Base-by-base conservation (phyloP, 2,329 filamentous ascomycete species). In the Dothideomycetes sp. region DNA sequence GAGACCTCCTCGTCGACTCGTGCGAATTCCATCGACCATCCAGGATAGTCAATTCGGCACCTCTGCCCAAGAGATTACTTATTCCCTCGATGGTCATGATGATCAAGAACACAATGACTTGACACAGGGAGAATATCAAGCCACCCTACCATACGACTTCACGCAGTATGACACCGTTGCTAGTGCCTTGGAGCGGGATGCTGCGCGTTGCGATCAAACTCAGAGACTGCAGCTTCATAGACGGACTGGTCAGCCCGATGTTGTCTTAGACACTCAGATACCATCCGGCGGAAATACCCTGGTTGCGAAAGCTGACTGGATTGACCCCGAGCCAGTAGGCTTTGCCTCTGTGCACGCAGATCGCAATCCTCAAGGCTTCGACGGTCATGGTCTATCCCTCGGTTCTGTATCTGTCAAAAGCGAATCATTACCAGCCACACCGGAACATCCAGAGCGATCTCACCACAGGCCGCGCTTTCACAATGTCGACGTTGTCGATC, bases 141-240 rank as follows among this genome's bases (percentile, higher is more conserved):
- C 9, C 14, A 17, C 12, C 8, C 10, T 35, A 9, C n/a, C 16
- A 16, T 14, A 19, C 18, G n/a, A 14, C 16, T 35, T 17, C 14
- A 10, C 14, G 9, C 8, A 32, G 14, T 42, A 42, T 18, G 45
- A 47, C 34, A 42, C 45, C 2, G 42, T 42, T 8, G 36, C 36
- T 15, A 47, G 45, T 24, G 45, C 45, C n/a, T 30, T 47, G 14
- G 42, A 47, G 24, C 38, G 45, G 2, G 45, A 47, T 36, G 45
- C 39, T 12, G 40, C 39, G 16, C 34, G 45, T 3, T 47, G 42
- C 27, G 35, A 38, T 22, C 38, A 47, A 24, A 47, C 45, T 5
- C 44, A 46, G 27, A 36, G 29, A 10, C 29, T 34, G 15, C 35
- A 30, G 33, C 31, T 34, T 31, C 31, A 19, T 12, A 2, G 19